Conservation (phyloP, 805 yeast genomes). For the Wickerhamiella azyma region DNA sequence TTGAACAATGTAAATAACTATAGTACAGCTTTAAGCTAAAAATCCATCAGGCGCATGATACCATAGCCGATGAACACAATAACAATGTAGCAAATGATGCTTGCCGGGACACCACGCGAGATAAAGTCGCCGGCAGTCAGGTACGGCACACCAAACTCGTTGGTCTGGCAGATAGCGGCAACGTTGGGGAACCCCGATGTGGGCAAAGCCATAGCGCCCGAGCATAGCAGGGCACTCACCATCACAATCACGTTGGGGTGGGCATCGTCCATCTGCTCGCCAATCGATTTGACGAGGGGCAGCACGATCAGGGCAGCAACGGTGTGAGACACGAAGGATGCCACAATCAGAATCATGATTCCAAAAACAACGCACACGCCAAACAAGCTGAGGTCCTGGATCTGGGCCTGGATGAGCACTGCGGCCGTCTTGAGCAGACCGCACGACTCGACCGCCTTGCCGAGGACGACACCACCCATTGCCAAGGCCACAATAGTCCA, state of each 20-base stretch:
- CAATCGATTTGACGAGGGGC: slow-evolving; percentile 83
- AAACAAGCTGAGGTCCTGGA: slow-evolving; percentile 56
- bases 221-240: slow-evolving; percentile 55
- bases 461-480: slow-evolving; percentile 95
- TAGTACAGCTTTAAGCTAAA: background rate
- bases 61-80: slow-evolving; percentile 70
- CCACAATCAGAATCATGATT: slow-evolving; percentile 62
- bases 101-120: slow-evolving; percentile 80
- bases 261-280: slow-evolving; percentile 44
- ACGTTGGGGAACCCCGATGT: slow-evolving; percentile 97
- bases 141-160: slow-evolving; percentile 83
- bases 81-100: slow-evolving; percentile 56
- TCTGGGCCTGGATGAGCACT: slow-evolving; percentile 43
- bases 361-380: slow-evolving; percentile 72
- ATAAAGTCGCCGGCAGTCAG: slow-evolving; percentile 77
- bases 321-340: slow-evolving; percentile 92
- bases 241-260: slow-evolving; percentile 74
- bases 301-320: slow-evolving; percentile 91
- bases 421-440: slow-evolving; percentile 79
- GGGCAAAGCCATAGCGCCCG: slow-evolving; percentile 95
- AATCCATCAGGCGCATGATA: slow-evolving; percentile 38
- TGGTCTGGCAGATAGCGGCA: slow-evolving; percentile 88
- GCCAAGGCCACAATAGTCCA: slow-evolving; percentile 95
- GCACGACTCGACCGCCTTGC: slow-evolving; percentile 86
- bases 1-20: background rate